A percentile compares a stretch with the other conserved stretches of the same genome.
Conservation (phyloP, 805 yeast genomes). For the Starmerella floris region DNA sequence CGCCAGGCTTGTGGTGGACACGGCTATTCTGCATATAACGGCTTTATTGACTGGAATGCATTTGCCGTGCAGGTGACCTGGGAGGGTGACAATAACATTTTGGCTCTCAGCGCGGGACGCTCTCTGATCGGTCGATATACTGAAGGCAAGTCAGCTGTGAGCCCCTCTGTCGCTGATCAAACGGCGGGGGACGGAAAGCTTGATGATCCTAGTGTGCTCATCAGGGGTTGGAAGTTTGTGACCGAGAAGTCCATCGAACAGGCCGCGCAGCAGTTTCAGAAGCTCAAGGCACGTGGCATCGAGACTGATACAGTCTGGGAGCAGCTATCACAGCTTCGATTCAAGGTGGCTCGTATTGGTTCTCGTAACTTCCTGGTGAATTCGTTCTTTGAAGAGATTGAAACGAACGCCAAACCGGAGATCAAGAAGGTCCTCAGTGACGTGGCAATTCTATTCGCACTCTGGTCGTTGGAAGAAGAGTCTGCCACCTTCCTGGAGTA, state of each 20-base stretch:
- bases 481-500: constrained; percentile 59
- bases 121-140: constrained; percentile 43
- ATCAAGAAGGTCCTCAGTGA: constrained; percentile 14
- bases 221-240: constrained; percentile 30
- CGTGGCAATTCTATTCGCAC: constrained; percentile 34
- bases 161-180: constrained; percentile 11
- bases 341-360: constrained; percentile 31
- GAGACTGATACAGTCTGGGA: constrained; percentile 29
- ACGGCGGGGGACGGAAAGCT: constrained; percentile 21
- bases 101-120: constrained; percentile 75
- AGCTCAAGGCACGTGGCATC: constrained; percentile 21
- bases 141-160: constrained; percentile 32
- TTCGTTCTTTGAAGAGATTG: constrained; percentile 20
- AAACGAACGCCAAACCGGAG: constrained; percentile 10
- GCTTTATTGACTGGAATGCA: constrained; percentile 62
- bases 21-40: constrained; percentile 87
- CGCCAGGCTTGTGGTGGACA: constrained; percentile 95
- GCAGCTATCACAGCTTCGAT: constrained; percentile 31
- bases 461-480: constrained; percentile 52
- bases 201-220: constrained; percentile 22
- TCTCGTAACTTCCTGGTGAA: constrained; percentile 30
- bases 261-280: constrained; percentile 25
- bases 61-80: constrained; percentile 90
- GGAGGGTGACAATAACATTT: constrained; percentile 92
- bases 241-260: constrained; percentile 26